Base-by-base conservation (phyloP, 2,329 filamentous ascomycete species). In the Penicillium thymicola region DNA sequence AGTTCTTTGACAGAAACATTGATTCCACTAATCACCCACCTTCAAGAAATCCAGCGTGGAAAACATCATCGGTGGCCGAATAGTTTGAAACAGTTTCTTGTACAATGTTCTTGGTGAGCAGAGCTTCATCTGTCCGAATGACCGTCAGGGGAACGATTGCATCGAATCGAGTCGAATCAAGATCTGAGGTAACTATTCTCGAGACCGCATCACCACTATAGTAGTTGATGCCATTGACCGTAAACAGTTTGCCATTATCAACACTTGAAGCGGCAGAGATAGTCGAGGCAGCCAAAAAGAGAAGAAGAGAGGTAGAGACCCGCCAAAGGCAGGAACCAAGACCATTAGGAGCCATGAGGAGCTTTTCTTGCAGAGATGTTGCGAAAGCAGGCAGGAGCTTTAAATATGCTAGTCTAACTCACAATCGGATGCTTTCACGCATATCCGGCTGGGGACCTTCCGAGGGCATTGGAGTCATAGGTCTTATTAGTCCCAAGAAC, bases 181-280 rank as follows among this genome's bases (percentile, higher is more conserved):
- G 23, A 16, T 30, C 25, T 2, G 57, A 28, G 2, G 45, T 50
- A 2, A 47, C 11, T 4, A 67, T 34, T 9, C 14, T 54, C 1
- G 65, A 65, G 5, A 67, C 58, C 5, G 59, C 40, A 47, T 57
- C 51, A 3, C 65, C 59, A 46, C 65, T 60, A 60, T 70, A 72
- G 49, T 73, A 75, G n/a, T 53, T 60, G 23, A 71, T 69, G 2
- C 66, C 68, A 65, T 74, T 67, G 9, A 74, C 59, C 0, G 44
- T 51, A 18, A 48, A 55, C 2, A 60, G 25, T 30, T 53, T 62
- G 10, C 60, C 58, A n/a, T 60, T 57, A 23, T 60, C 55, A 5
- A 58, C 21, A 40, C 32, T 45, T 7, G 32, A 10, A 40, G 53
- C 41, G 18, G 40, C 25, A 10, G 25, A 37, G 6, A 45, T 37